Base-by-base conservation (phyloP, 306 rosid species). In the Castanopsis chinensis region DNA sequence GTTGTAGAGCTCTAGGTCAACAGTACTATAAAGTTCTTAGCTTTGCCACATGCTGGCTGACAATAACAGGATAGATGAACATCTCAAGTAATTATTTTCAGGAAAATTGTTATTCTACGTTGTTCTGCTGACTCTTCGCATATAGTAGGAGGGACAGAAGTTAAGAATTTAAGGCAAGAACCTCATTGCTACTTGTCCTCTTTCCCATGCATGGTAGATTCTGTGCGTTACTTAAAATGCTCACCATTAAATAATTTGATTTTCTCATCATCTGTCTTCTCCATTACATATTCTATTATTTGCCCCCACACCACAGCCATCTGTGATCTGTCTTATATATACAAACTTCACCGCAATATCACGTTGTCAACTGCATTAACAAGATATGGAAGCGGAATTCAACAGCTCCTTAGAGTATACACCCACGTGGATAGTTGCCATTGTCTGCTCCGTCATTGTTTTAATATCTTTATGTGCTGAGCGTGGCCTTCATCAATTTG, bases 371-470 rank as follows among this genome's bases (percentile, higher is more conserved):
- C 73, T 69, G 37, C 43, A 81, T 25, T 81, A 71, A 63, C 35
- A 33, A 71, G 80, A 60, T 75, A 88, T 88, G 87, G 91, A 85
- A 20, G 87, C 83, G 76, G 92, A 85, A 76, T 79, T 65, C 71
- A 86, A 73, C 83, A 76, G 76, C 72, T 91, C 92, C 41, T 86
- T 96, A 28, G 98, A 93, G 87, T 93, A 75, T 73, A 91, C 96
- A 27, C 92, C 99, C 28, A 91, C 97, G 64, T 96, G 99, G 99
- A 88, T 96, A 27, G 91, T 96, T 10, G 98, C 99, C 6, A 85
- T 65, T 76, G 90, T 95, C 72, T 91, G 94, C 83, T 83, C 85
- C 79, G 76, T 93, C 86, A 93, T 95, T 49, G 98, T 95, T 81
- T 76, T 83, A 79, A 68, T 93, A 77, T 95, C 99, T 80, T 82